Evolutionary conservation across 139 green algal genomes (phyloP).

Genomic region (Coelastrella sp.): DNA sequence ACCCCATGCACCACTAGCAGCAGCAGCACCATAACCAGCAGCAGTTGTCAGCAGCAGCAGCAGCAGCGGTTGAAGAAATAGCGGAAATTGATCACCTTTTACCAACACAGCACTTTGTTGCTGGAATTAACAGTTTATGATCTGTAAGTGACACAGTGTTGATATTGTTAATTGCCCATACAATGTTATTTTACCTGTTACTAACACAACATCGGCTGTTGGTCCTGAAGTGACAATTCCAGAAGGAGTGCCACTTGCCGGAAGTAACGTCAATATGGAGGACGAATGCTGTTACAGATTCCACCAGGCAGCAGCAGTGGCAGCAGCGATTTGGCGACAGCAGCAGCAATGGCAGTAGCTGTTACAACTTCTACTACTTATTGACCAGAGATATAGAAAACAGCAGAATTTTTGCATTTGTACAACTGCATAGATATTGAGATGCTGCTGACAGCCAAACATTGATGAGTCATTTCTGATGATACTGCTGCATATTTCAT

Average conservation of each 20-base stretch:
- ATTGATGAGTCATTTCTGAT: background rate
- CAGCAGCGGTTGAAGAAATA: background rate
- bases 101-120: too few relatives aligned
- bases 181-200: slow-evolving; percentile 54
- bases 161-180: background rate
- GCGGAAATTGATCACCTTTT: too few relatives aligned
- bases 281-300: background rate
- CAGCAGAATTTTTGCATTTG: background rate
- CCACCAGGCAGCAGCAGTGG: background rate
- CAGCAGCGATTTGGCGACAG: background rate
- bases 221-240: background rate
- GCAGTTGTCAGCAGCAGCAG: background rate
- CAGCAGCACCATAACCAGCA: too few relatives aligned
- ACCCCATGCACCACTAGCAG: too few relatives aligned
- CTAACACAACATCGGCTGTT: slow-evolving; percentile 61
- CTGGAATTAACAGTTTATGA: background rate
- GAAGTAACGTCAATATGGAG: slow-evolving; percentile 6
- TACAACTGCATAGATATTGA: background rate
- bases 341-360: background rate
- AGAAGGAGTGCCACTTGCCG: background rate
- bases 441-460: background rate
- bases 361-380: background rate
- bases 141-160: background rate
- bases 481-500: background rate
- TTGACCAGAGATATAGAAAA: background rate